These are phyloP conservation scores for Tripterygium wilfordii DNA, from an alignment of 177 flowering plant genomes.

Conservation along the genomic window DNA sequence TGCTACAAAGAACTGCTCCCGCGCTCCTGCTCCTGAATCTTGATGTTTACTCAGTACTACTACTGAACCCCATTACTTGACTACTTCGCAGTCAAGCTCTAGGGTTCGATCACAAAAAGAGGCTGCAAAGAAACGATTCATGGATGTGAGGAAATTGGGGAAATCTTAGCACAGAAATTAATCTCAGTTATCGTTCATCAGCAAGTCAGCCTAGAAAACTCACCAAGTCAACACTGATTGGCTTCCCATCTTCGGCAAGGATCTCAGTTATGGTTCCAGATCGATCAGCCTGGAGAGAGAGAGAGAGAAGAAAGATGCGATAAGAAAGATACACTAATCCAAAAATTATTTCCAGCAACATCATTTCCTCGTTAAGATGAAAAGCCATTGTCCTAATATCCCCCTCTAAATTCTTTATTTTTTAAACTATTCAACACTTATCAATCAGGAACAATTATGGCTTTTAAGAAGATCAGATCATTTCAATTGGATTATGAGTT, in stretches of 20 bases:
- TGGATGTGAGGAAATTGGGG: not conserved
- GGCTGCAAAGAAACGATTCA: constrained; percentile 40
- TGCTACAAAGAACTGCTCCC: too few relatives aligned
- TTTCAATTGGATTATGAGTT: too few relatives aligned
- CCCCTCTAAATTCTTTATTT: too few relatives aligned
- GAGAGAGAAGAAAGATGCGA: not conserved
- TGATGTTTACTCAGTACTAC: too few relatives aligned
- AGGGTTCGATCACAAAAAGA: constrained; percentile 50
- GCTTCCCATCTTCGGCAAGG: constrained; percentile 59
- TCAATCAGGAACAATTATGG: too few relatives aligned
- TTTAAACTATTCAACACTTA: too few relatives aligned
- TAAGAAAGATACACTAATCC: too few relatives aligned
- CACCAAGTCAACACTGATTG: constrained; percentile 59
- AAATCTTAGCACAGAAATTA: not conserved
- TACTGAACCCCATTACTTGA: too few relatives aligned
- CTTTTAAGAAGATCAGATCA: too few relatives aligned
- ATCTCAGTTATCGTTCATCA: not conserved
- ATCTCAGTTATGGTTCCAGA: constrained; percentile 62
- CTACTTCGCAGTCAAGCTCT: not conserved
- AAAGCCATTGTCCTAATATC: too few relatives aligned
- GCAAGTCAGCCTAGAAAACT: constrained; percentile 7
- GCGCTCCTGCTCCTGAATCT: too few relatives aligned
- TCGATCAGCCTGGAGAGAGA: constrained; percentile 45
- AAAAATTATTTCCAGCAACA: not conserved
- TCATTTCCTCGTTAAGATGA: not conserved